Evolutionary conservation across 495 filamentous ascomycete species (phyloP), one percentile per base, ranked within the genome.

Genomic region (Jackrogersella minutella): DNA sequence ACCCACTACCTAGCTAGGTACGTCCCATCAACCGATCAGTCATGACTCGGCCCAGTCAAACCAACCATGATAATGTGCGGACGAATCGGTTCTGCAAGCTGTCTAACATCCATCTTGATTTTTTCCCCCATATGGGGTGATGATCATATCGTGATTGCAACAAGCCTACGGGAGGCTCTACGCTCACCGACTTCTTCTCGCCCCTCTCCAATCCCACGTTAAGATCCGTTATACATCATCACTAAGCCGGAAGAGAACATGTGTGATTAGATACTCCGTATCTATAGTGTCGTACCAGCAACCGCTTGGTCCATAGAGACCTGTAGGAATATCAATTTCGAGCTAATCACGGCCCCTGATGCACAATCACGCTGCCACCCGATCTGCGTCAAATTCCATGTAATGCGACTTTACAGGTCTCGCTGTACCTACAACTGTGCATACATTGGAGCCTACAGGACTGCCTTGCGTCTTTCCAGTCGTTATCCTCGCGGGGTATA

Each of bases 311-410:
- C 49, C 37, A 49, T 31, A 22, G 46, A 50, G 7, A 21, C 41
- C 41, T 44, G 11, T 17, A 46, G 11, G 16, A 47, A 37, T 33
- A 21, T 43, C 17, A 7, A 36, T 52, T 52, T 19, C 39, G 34
- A 54, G 56, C 66, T 65, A 64, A 65, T 64, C 66, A 69, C 51
- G 22, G 37, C 43, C 19, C 41, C 57, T 40, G 40, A 65, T 65
- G 66, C 56, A 61, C 58, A 57, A 69, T 63, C 62, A 62, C 63
- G 47, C 49, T 70, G 58, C 63, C 63, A 66, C 50, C 63, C 62
- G 68, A 70, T 67, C 68, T 66, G 62, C 56, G 53, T 55, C 62
- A 31, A 58, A 36, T 46, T 14, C 39, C 68, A 51, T 59, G 68
- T 67, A 63, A 62, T 70, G 41, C 53, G 7, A 70, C 67, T 58